Evolutionary conservation across 768 basidiomycete genomes (phyloP), one percentile per base, ranked within the genome.

Genomic region (Leccinum truebloodii): DNA sequence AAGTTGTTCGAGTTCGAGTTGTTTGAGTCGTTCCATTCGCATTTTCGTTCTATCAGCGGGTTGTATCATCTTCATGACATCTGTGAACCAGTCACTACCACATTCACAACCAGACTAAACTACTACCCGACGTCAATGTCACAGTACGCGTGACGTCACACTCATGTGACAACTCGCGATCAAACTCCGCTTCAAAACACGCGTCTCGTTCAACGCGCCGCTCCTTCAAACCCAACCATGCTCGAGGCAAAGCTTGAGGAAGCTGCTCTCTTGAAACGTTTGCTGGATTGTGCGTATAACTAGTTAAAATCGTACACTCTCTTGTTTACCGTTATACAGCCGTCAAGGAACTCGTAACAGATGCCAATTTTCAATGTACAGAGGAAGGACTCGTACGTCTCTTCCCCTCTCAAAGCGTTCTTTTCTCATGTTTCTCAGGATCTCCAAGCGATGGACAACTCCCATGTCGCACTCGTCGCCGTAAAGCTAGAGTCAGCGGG

Each of bases 361-460:
- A 98, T 72, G 95, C 94, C 72, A 98, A 98, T 76, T 97, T 98
- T 68, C 92, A 96, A 71, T 98, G 96, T 75, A 92, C 87, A 62
- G 96, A 99, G 65, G 94, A 95, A 65, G 97, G 95, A 35, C 89
- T 99, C 67, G 88, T 89, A 63, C 62, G 86, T 80, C 0, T 26
- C 16, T n/a, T 4, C 3, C 10, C 50, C 16, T 28, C 34, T 44
- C 9, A 9, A 30, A 18, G 3, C 6, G 9, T 2, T 13, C 7
- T 3, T 16, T 5, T 8, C 41, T 70, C 22, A 60, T 9, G 44
- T 22, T 26, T n/a, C 4, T 5, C 54, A 88, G 87, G 86, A 86
- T 57, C 84, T 99, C 5, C 96, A 98, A 80, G 97, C 96, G 4
- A 99, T 98, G 96, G 97, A 98, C 80, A 98, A 98, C 83, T 97